Conservation (phyloP, 2,329 filamentous ascomycete genomes). For the Aspergillus ochraceus region DNA sequence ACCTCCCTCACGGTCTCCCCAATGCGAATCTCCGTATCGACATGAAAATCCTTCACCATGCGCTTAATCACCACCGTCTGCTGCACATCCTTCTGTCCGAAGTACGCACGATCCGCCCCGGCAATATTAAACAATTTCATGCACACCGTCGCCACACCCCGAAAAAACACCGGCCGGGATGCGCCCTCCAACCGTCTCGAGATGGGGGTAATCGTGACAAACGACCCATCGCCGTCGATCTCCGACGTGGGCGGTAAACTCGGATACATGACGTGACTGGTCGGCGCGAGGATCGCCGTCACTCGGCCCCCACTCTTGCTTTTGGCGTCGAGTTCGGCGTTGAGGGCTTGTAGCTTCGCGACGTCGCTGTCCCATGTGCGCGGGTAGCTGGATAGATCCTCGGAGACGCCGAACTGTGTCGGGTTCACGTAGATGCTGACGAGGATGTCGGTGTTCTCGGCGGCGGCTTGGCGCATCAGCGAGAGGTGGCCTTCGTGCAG, state of each 20-base stretch:
- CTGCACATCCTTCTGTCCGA: constrained; percentile 97
- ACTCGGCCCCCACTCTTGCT: constrained; percentile 61
- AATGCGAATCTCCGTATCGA: constrained; percentile 73
- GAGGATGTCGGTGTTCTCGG: constrained; percentile 81
- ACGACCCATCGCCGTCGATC: constrained; percentile 76
- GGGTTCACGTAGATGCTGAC: constrained; percentile 96
- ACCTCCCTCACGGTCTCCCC: constrained; percentile 71
- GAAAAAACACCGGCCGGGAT: constrained; percentile 89
- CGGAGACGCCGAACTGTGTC: constrained; percentile 86
- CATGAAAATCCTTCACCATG: constrained; percentile 83
- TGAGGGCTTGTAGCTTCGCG: constrained; percentile 64
- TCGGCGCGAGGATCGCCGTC: constrained; percentile 82
- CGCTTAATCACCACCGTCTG: constrained; percentile 87
- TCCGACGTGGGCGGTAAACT: constrained; percentile 71
- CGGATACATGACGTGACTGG: constrained; percentile 83
- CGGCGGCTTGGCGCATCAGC: constrained; percentile 78
- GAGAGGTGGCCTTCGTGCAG: constrained; percentile 90
- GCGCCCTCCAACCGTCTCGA: constrained; percentile 79
- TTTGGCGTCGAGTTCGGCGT: constrained; percentile 68
- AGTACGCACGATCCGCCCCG: constrained; percentile 76
- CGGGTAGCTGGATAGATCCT: constrained; percentile 87
- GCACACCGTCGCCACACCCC: constrained; percentile 93
- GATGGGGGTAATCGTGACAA: constrained; percentile 86
- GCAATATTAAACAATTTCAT: constrained; percentile 91
- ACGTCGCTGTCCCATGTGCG: constrained; percentile 83